phyloP scores from a whole-genome alignment of 2,329 filamentous ascomycete species.

The Cladobotryum protrusum region DNA sequence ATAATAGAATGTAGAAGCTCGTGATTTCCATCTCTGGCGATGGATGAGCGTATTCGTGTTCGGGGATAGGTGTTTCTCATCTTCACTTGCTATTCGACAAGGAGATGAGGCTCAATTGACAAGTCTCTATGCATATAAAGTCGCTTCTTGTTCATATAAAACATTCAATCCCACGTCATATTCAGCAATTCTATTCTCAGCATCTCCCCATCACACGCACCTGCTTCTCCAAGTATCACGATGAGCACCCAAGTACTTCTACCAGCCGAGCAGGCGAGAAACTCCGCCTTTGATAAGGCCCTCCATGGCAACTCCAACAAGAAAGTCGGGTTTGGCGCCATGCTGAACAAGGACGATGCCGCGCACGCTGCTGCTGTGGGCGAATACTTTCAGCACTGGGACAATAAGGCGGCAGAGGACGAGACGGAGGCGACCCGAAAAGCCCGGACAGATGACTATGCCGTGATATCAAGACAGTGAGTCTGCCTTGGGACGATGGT shows the following conservation, averaged over 20 bases:
- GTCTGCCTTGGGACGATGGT: constrained; percentile 11
- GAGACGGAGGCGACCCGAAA: constrained; percentile 65
- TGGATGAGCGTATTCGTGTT: neutral
- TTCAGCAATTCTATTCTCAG: neutral
- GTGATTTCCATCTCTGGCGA: too few relatives aligned
- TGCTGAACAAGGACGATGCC: constrained; percentile 67
- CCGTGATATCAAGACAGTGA: constrained; percentile 9
- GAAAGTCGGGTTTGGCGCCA: constrained; percentile 67
- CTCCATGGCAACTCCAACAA: constrained; percentile 63
- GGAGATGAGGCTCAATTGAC: too few relatives aligned
- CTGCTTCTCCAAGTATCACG: neutral
- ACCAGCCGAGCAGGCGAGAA: constrained; percentile 68
- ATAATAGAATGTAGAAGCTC: too few relatives aligned
- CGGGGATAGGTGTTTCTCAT: neutral
- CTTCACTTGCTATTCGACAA: too few relatives aligned
- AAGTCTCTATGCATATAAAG: too few relatives aligned
- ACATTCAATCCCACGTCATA: neutral
- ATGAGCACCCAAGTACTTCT: constrained; percentile 50
- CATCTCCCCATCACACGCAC: neutral
- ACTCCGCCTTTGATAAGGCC: constrained; percentile 79
- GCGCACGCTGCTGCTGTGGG: constrained; percentile 76
- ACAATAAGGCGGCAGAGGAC: constrained; percentile 69
- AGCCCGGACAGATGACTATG: constrained; percentile 10
- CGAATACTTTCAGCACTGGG: constrained; percentile 96
- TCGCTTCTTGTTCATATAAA: neutral